Evolutionary conservation across 371 early-diverging fungal genomes (phyloP).

Genomic region (Entomophthora muscae): DNA sequence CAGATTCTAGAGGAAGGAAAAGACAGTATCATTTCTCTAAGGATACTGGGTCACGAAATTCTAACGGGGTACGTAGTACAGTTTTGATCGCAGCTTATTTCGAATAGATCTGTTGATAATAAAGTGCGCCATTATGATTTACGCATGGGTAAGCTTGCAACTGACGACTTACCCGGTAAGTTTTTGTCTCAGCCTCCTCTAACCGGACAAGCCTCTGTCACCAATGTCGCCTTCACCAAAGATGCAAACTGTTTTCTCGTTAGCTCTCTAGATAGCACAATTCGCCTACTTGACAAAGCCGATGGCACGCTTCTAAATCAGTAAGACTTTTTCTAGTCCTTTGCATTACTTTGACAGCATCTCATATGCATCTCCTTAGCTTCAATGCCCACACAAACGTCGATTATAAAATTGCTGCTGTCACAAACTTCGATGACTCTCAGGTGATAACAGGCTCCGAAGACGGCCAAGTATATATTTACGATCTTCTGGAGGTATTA

Average conservation of each 20-base stretch:
- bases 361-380: not conserved
- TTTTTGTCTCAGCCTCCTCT: not conserved
- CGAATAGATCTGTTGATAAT: conserved; percentile 59
- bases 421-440: conserved; percentile 28
- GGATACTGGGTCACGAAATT: conserved; percentile 46
- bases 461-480: conserved; percentile 68
- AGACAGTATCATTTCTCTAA: conserved; percentile 69
- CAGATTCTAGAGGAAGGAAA: conserved; percentile 74
- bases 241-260: conserved; percentile 63
- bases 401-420: not conserved
- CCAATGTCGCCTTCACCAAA: conserved; percentile 46
- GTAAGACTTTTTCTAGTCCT: conserved; percentile 21
- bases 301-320: conserved; percentile 55
- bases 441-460: conserved; percentile 77
- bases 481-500: conserved; percentile 58
- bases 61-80: conserved; percentile 36
- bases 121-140: conserved; percentile 67
- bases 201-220: conserved; percentile 46
- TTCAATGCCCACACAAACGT: not conserved
- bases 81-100: not conserved
- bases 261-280: conserved; percentile 46
- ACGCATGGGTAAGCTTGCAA: conserved; percentile 42
- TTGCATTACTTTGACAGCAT: not conserved
- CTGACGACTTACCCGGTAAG: conserved; percentile 57
- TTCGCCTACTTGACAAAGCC: conserved; percentile 66